Base-by-base conservation (phyloP, 2,329 filamentous ascomycete genomes). In the Fusarium graminum region DNA sequence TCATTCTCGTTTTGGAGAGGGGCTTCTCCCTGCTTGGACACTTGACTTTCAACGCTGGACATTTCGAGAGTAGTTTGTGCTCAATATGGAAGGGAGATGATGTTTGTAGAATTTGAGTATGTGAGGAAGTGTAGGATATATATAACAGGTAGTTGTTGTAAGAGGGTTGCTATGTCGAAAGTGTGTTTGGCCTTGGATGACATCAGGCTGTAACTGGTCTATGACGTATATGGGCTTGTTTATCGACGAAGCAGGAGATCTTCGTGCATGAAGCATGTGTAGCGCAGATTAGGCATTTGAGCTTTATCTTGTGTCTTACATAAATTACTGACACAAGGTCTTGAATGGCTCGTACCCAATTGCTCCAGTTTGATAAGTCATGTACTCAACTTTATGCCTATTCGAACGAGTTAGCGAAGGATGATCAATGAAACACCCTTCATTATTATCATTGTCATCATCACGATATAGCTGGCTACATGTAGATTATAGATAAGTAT, bases 1-100 rank as follows among this genome's bases (percentile, higher is more conserved):
- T 68, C 67, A n/a, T 70, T 70, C 13, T 65, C 47, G 19, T 70
- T 70, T 34, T 70, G 61, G 0, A 63, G 59, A 16, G 51, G 51
- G 38, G 44, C 28, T 8, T 51, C 34, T n/a, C 19, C 26, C 19
- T 52, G 52, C 34, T 63, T 59, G 26, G 65, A 60, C 11, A 39
- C 16, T 47, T 63, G 52, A 8, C 29, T 69, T 19, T 65, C 40
- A 34, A 66, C 26, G 9, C 50, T 59, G 17, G 56, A 32, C 45
- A 66, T 63, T 44, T 51, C 65, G 34, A 30, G 9, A 17, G 7
- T 6, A 22, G 14, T 32, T 51, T 29, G 4, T 17, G 47, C 16
- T 11, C 14, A 16, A 12, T 7, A 25, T 25, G 25, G 8, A 40
- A 12, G 6, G 11, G 8, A 17, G 32, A 13, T 30, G 11, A 25